Base-by-base conservation (phyloP, 2,329 filamentous ascomycete species). In the Calcarisporium arbuscula region DNA sequence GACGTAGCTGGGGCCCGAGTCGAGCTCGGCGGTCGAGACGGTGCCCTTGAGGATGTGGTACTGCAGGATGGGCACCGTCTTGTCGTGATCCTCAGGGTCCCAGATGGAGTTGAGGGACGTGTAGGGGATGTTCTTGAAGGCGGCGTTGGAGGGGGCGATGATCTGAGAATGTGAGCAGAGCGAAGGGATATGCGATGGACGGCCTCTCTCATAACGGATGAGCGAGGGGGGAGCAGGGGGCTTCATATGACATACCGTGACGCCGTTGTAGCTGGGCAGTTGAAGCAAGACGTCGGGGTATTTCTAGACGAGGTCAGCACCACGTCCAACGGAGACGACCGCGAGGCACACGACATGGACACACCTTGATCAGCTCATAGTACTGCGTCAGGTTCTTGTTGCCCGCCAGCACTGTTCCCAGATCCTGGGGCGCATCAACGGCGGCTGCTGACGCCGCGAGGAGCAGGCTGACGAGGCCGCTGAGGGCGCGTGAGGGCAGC, bases 41-140 rank as follows among this genome's bases (percentile, higher is more conserved):
- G 65, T 67, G 31, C 67, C 69, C 32, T 68, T 61, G 18, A 82
- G 59, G 32, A 82, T 68, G 56, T 83, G 78, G 54, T 83, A 83
- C 32, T 68, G 58, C 5, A 83, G 64, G 20, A 82, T 64, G 21
- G 57, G 54, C n/a, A 64, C 53, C 4, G 65, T 58, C 8, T 73
- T 60, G 25, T 60, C 56, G 32, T 56, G 50, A 45, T 70, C 54
- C 5, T 72, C 59, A 8, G 61, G 51, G 8, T 63, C 55, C 51
- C 62, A 69, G n/a, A 72, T 47, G 32, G 64, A 63, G 18, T 61
- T 58, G 23, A 76, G 56, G 8, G 65, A 61, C n/a, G 66, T 69
- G 42, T 67, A 72, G 8, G 65, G 64, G 32, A 77, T 72, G 34
- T 67, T 62, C 14, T 67, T 60, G 56, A 80, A 78, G 12, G 75